phyloP scores from a whole-genome alignment of 2,329 filamentous ascomycete genomes.

The Colletotrichum karsti region DNA sequence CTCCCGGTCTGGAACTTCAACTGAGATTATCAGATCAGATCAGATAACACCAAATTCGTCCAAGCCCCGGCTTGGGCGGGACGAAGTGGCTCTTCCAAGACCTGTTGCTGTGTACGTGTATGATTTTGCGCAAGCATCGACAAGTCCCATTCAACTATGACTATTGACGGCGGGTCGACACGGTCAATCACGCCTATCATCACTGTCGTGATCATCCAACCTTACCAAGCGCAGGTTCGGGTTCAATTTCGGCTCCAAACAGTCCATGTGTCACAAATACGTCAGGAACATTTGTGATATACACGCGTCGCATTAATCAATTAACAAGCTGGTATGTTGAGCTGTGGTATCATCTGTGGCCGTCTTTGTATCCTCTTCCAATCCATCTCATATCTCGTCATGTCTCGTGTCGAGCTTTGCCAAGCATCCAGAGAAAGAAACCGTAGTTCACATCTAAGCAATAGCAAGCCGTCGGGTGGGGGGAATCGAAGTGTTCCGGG shows the following conservation, averaged over 20 bases:
- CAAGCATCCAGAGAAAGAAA: too few relatives aligned
- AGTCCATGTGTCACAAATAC: neutral
- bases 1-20: neutral
- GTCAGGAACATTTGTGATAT: neutral
- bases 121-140: constrained; percentile 5
- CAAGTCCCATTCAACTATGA: neutral
- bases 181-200: neutral
- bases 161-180: neutral
- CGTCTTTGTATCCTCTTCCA: neutral
- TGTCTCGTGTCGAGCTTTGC: too few relatives aligned
- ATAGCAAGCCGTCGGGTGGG: too few relatives aligned
- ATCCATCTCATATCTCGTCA: neutral
- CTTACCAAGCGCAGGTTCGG: neutral
- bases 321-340: constrained; percentile 1
- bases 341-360: neutral
- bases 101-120: neutral
- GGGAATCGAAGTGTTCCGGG: too few relatives aligned
- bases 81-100: neutral
- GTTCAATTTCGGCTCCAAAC: neutral
- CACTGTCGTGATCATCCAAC: neutral
- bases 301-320: neutral
- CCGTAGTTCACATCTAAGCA: too few relatives aligned
- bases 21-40: constrained; percentile 22
- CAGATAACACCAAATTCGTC: constrained; percentile 23
- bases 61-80: neutral